A percentile compares a stretch with the other conserved stretches of the same genome.
Conservation (phyloP, 371 early-diverging fungal genomes). For the Phascolomyces articulosus region DNA sequence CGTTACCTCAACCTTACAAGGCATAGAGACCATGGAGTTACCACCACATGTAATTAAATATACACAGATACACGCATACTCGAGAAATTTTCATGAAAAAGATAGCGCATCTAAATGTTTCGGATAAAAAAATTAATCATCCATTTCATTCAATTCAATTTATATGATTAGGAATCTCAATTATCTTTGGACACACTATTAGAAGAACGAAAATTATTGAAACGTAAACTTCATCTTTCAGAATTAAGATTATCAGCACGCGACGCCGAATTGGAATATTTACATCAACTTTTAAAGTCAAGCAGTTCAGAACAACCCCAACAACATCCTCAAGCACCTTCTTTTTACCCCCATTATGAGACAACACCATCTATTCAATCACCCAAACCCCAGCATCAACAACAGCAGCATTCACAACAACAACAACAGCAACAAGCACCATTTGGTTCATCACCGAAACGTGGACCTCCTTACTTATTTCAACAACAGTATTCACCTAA, state of each 20-base stretch:
- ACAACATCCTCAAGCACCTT: neutral
- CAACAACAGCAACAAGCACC: conserved; percentile 14
- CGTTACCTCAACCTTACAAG: conserved; percentile 26
- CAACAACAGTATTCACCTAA: conserved; percentile 52
- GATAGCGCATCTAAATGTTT: neutral
- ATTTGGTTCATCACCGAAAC: conserved; percentile 15
- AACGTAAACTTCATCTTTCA: conserved; percentile 41
- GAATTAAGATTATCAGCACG: conserved; percentile 44
- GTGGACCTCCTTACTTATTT: conserved; percentile 45
- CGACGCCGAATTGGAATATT: conserved; percentile 47
- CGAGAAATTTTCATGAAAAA: too few species aligned
- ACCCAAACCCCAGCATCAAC: conserved; percentile 20
- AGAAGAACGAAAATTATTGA: conserved; percentile 30
- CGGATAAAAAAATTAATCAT: neutral
- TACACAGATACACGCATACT: too few species aligned
- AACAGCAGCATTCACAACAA: neutral
- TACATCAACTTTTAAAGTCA: conserved; percentile 32
- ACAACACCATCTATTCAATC: conserved; percentile 12
- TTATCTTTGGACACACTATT: conserved; percentile 29
- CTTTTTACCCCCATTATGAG: conserved; percentile 18
- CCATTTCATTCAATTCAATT: too few species aligned
- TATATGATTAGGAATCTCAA: conserved; percentile 22
- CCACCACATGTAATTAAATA: conserved; percentile 19
- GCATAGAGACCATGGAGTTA: conserved; percentile 35
- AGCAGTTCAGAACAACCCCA: conserved; percentile 3